Percentiles rank a stretch among this genome's conserved stretches.
Conservation (phyloP, 2,329 filamentous ascomycete genomes). For the Ophiostoma sp. region DNA sequence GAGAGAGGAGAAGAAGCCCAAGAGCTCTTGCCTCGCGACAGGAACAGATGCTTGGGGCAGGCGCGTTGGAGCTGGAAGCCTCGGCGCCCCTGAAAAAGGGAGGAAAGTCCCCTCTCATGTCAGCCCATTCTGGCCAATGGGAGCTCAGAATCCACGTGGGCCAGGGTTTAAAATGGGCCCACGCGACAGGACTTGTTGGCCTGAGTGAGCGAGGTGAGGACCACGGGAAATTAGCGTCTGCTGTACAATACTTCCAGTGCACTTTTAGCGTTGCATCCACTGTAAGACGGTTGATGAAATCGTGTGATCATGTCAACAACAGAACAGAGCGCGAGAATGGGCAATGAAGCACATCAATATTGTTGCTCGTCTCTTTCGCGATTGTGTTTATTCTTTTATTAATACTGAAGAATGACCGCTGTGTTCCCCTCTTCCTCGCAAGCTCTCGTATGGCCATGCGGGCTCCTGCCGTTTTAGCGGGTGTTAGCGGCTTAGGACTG, state of each 20-base stretch:
- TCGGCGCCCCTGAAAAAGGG: constrained; percentile 20
- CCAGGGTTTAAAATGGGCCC: neutral
- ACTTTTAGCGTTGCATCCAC: neutral
- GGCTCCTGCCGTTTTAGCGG: neutral
- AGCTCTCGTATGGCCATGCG: neutral
- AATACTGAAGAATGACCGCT: too few species aligned
- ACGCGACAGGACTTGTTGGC: neutral
- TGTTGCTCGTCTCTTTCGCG: neutral
- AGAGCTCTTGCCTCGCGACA: neutral
- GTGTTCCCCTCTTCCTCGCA: neutral
- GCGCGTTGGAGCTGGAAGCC: constrained; percentile 11
- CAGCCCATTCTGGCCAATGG: neutral
- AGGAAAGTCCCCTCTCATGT: neutral
- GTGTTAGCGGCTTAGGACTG: neutral
- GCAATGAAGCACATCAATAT: neutral
- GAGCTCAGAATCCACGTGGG: neutral
- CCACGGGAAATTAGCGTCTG: neutral
- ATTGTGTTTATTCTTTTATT: neutral
- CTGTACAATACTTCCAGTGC: neutral
- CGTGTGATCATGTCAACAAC: neutral
- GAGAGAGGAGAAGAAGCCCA: neutral
- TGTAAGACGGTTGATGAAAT: neutral
- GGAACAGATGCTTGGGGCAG: neutral
- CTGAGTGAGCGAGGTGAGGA: neutral
- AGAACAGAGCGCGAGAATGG: neutral